Percentiles rank a stretch among this genome's conserved stretches.
phyloP scores from a whole-genome alignment of 139 green algal genomes.

The Tetradesmus obliquus region DNA sequence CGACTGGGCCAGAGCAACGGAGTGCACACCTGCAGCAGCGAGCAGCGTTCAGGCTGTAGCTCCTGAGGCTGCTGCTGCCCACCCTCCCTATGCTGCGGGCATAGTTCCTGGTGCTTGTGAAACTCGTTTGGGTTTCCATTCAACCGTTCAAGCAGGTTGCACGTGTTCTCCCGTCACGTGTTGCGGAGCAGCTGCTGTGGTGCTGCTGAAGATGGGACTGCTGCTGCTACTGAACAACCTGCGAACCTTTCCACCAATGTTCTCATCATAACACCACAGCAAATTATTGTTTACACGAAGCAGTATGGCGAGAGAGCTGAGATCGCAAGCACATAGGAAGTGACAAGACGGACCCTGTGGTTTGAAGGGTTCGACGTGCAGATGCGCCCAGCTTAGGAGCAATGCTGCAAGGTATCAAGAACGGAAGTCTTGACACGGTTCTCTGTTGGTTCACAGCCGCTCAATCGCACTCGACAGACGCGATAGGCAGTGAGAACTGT shows the following conservation, averaged over 20 bases:
- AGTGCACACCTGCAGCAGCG: background rate
- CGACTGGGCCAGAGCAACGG: background rate
- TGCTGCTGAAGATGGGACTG: background rate
- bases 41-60: constrained; percentile 3
- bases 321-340: background rate
- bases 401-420: too few species aligned
- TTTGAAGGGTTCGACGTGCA: background rate
- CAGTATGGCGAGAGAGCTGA: background rate
- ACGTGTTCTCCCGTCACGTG: constrained; percentile 10
- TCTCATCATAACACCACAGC: too few species aligned
- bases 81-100: background rate
- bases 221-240: background rate
- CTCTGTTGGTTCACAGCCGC: background rate
- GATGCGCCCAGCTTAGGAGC: too few species aligned
- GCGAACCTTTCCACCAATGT: too few species aligned
- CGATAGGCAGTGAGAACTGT: background rate
- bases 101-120: background rate
- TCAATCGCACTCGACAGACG: background rate
- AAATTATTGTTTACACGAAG: too few species aligned
- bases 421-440: too few species aligned
- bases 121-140: background rate
- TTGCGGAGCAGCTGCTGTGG: background rate
- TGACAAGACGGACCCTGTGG: background rate
- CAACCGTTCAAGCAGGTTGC: background rate
- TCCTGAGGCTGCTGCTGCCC: background rate